phyloP scores from a whole-genome alignment of 495 filamentous ascomycete species.

The Barbatosphaeria neglecta region DNA sequence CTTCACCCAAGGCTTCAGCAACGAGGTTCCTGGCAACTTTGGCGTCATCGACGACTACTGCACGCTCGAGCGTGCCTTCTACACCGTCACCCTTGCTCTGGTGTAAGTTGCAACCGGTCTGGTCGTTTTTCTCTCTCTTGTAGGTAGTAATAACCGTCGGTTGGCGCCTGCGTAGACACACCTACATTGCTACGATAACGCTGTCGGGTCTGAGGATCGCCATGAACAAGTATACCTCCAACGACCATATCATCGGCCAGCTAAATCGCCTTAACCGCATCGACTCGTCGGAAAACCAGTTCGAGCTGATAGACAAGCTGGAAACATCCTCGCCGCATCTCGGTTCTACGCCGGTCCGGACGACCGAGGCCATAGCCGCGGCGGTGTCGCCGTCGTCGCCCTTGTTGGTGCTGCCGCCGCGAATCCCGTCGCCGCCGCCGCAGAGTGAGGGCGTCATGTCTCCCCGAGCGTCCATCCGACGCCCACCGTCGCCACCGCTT shows the following conservation, averaged over 20 bases:
- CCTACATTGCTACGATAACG: constrained; percentile 22
- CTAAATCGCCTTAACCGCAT: constrained; percentile 13
- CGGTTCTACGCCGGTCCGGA: not conserved
- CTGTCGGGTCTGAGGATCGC: constrained; percentile 18
- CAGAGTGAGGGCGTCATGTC: not conserved
- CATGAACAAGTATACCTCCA: constrained; percentile 15
- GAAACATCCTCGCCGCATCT: not conserved
- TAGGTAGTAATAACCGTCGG: constrained; percentile 1
- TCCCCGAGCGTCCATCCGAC: not conserved
- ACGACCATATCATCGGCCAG: constrained; percentile 10
- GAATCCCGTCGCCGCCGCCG: not conserved
- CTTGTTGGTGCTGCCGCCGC: no score
- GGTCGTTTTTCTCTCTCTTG: no score
- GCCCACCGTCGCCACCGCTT: not conserved
- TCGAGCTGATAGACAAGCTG: not conserved
- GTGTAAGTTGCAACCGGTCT: constrained; percentile 11
- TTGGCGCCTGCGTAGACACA: no score
- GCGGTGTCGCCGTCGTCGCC: not conserved
- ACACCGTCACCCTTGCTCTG: constrained; percentile 16
- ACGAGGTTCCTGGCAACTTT: constrained; percentile 2
- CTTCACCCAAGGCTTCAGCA: constrained; percentile 18
- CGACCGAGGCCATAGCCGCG: not conserved
- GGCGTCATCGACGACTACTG: constrained; percentile 24
- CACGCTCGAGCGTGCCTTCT: constrained; percentile 21
- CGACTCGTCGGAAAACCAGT: constrained; percentile 13